phyloP scores from a whole-genome alignment of 1,139 yeast species.

The Blastobotrys raffinosifermentans region DNA sequence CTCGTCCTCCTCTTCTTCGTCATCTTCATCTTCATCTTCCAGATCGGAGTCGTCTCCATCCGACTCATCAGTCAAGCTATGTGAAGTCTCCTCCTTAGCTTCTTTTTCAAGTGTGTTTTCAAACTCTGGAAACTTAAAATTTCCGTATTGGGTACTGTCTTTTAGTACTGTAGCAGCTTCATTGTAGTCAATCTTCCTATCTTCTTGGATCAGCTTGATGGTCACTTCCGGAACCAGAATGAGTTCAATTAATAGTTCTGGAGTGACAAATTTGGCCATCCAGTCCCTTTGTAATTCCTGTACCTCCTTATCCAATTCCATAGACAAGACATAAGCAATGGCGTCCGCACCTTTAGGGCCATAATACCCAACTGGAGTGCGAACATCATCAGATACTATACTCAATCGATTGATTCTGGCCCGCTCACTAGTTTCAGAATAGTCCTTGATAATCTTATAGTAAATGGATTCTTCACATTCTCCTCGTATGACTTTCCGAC shows the following conservation, averaged over 20 bases:
- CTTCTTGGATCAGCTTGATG: conserved; percentile 2
- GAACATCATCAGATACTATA: conserved; percentile 6
- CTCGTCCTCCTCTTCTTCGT: no score
- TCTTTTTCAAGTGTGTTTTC: no score
- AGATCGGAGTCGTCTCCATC: no score
- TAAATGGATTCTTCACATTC: conserved; percentile 3
- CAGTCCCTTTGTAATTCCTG: conserved; percentile 6
- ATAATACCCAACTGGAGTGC: conserved; percentile 15
- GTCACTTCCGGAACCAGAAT: conserved; percentile 6
- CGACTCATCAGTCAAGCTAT: no score
- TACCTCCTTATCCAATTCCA: conserved; percentile 4
- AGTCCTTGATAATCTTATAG: no score
- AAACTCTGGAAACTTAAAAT: no score
- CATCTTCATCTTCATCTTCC: no score
- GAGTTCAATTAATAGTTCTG: conserved; percentile 6
- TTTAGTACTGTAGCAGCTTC: conserved; percentile 7
- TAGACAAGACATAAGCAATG: conserved; percentile 2
- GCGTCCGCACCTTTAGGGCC: conserved; percentile 11
- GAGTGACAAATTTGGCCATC: conserved; percentile 10
- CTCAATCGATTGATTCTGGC: conserved; percentile 3
- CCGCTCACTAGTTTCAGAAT: neutral
- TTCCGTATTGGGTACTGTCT: conserved; percentile 10
- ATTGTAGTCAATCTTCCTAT: conserved; percentile 3
- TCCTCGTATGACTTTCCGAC: no score
- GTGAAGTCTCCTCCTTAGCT: no score